Evolutionary conservation across 495 filamentous ascomycete species (phyloP), one percentile per base, ranked within the genome.

Genomic region (Cryomyces minteri): DNA sequence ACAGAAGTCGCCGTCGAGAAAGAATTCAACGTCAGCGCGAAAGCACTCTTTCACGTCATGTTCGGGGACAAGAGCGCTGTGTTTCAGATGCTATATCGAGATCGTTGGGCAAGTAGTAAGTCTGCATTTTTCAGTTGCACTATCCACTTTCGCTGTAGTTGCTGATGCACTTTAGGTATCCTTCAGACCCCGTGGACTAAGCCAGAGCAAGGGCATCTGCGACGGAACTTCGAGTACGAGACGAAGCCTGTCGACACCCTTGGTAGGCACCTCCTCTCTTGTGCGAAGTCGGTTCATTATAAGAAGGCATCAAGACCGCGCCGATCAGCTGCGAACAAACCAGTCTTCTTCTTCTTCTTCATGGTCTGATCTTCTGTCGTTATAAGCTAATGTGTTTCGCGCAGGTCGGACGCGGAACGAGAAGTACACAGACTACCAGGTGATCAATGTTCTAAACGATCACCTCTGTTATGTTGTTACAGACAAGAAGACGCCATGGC

Each of bases 401-500:
- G 31, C n/a, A 51, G 48, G 45, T 48, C 70, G 68, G 67, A 39
- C 61, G 54, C 69, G 68, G 44, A 63, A 71, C 41, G 68, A 68
- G 48, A 72, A 76, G 42, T 74, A 94, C 33, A 69, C 72, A 4
- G 90, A 96, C 61, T 76, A 82, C 51, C 90, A 98, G 57, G 76
- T 80, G 48, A 85, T 98, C 46, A 90, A 98, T 45, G 71, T 93
- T 18, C 74, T 83, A 53, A 93, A 88, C 60, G 92, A 96, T 51
- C 88, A 96, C 58, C 70, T 96, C 39, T 94, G 87, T 59, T 98
- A 98, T 60, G 85, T 94, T 36, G 72, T 96, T 40, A 86, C 84
- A 10, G 84, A 95, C 57, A 76, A 76, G 49, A 85, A 84, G 54
- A 82, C 76, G 0, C 87, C 88, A 1, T 95, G 86, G 85, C 84